Conservation (phyloP, 2,329 filamentous ascomycete genomes). For the Stagonosporopsis vannaccii region DNA sequence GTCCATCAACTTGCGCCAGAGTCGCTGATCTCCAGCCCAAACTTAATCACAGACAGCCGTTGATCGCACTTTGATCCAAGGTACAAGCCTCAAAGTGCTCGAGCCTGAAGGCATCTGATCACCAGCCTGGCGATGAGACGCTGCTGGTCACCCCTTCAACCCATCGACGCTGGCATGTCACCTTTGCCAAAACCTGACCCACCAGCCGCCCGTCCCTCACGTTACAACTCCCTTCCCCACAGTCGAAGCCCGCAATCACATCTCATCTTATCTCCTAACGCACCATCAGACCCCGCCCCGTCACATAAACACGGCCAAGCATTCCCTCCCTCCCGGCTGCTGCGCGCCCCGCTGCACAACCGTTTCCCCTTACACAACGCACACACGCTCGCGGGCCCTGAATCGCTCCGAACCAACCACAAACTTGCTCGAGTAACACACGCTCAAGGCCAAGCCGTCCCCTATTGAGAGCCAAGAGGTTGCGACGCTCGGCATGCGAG, state of each 20-base stretch:
- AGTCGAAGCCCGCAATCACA: too few species aligned
- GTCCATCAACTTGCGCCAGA: slow-evolving; percentile 9
- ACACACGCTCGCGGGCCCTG: neutral
- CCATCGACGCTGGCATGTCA: neutral
- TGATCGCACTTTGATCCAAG: neutral
- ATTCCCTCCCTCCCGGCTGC: slow-evolving; percentile 13
- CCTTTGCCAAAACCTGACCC: neutral
- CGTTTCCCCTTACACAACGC: slow-evolving; percentile 11
- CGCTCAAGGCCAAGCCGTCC: slow-evolving; percentile 2
- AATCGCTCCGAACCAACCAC: slow-evolving; percentile 4
- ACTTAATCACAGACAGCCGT: neutral
- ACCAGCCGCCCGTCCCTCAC: neutral
- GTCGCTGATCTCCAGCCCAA: slow-evolving; percentile 3
- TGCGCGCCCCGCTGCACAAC: slow-evolving; percentile 11
- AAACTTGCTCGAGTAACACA: neutral
- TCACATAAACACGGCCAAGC: slow-evolving; percentile 22
- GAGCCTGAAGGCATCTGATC: slow-evolving; percentile 1
- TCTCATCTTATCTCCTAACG: too few species aligned
- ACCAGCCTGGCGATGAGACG: neutral
- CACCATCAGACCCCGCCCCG: neutral
- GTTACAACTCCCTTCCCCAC: neutral
- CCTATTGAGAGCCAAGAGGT: slow-evolving; percentile 7
- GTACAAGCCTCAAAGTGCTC: neutral
- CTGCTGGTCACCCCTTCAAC: neutral
- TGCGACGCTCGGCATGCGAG: slow-evolving; percentile 2